Evolutionary conservation across 129 eudicot species (phyloP), one percentile per base, ranked within the genome.

Genomic region (Rutidosis leptorrhynchoides): DNA sequence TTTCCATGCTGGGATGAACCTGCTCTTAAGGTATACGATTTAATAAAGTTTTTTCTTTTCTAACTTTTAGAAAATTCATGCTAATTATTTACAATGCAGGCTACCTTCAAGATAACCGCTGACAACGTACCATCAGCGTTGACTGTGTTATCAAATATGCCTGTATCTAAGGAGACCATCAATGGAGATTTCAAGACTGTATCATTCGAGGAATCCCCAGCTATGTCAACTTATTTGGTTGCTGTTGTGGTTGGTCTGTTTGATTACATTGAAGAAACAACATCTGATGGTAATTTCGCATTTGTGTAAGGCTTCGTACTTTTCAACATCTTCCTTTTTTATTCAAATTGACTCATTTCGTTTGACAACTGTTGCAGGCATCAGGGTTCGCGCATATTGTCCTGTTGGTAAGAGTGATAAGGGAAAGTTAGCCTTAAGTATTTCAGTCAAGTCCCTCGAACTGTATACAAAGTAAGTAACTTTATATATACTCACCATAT

Each of bases 1-100:
- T 84, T 84, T 52, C 90, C 86, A 3, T 81, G 86, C 60, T 84
- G 83, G 83, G 89, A 84, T 64, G 89, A 81, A 76, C 83, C 86
- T 76, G 83, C 85, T 42, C 73, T 79, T 28, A 84, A 80, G 85
- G 83, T 69, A 72, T 43, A 22, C 65, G 28, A 29, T 32, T 62
- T 24, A 11, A 45, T 69, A 1, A 60, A 26, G 20, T 20, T 49
- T 15, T n/a, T 59, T 25, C 52, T 67, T 67, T 62, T 28, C 56
- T 40, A 27, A 32, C 5, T 27, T 10, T 30, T 49, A 10, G 5
- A 17, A 10, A 6, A 5, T 0, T 45, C 16, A 28, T 26, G 40
- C 45, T 65, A 48, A 17, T n/a, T 29, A 11, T 76, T 48, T 56
- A 14, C 62, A 0, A 29, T 43, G 68, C 77, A 83, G 85, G 85